These are phyloP conservation scores for Ceraceosorus bombacis DNA, from an alignment of 1,284 basidiomycete genomes.

Conservation along the genomic window DNA sequence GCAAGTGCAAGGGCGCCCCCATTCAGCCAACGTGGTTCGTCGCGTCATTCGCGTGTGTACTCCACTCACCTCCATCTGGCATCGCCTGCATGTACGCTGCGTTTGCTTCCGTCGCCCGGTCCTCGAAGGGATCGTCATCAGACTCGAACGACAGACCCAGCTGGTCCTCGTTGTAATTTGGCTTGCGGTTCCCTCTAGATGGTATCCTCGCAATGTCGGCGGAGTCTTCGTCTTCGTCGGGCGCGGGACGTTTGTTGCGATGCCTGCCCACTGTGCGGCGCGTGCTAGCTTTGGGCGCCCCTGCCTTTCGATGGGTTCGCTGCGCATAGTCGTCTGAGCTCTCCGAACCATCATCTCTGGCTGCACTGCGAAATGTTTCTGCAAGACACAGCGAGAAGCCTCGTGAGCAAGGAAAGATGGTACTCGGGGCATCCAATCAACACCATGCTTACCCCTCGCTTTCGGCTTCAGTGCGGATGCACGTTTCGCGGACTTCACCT, in stretches of 20 bases:
- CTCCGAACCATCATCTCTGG: constrained; percentile 56
- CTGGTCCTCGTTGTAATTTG: constrained; percentile 48
- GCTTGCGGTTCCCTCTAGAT: constrained; percentile 33
- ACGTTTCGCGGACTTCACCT: no score
- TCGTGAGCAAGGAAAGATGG: no score
- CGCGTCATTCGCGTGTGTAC: no score
- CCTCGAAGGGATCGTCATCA: constrained; percentile 45
- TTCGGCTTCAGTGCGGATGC: no score
- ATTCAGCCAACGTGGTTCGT: no score
- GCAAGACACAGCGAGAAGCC: no score
- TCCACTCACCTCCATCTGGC: no score
- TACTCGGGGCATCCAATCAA: no score
- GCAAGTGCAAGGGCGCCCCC: no score
- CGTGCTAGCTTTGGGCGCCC: constrained; percentile 5
- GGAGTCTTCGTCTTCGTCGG: constrained; percentile 6
- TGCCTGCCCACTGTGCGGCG: constrained; percentile 53
- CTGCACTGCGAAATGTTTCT: background rate
- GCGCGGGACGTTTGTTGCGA: constrained; percentile 5
- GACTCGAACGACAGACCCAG: constrained; percentile 34
- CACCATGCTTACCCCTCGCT: no score
- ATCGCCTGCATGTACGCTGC: no score
- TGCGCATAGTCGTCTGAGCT: constrained; percentile 65
- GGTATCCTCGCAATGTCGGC: constrained; percentile 36
- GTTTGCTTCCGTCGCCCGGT: constrained; percentile 8
- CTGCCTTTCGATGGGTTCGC: constrained; percentile 17